These are phyloP conservation scores for Jamesozyma spencerorum DNA, from an alignment of 805 yeast species.

Conservation along the genomic window DNA sequence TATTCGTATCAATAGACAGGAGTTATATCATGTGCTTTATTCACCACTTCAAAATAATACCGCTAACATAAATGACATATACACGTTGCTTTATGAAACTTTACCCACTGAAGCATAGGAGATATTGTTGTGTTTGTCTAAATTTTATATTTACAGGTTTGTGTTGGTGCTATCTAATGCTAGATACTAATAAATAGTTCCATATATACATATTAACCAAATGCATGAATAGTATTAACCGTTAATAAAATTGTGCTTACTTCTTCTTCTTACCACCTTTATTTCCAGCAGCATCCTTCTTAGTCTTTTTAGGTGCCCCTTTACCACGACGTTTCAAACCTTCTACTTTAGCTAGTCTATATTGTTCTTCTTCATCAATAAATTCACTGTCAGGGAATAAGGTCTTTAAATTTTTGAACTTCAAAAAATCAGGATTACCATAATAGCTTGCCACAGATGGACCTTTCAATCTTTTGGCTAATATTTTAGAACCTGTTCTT, in stretches of 20 bases:
- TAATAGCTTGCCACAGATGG: slow-evolving; percentile 62
- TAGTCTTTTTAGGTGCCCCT: slow-evolving; percentile 76
- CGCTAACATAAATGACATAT: slow-evolving; percentile 16
- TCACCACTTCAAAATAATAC: slow-evolving; percentile 42
- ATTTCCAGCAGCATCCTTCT: slow-evolving; percentile 31
- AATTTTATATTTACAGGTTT: slow-evolving; percentile 1
- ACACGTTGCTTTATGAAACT: not conserved
- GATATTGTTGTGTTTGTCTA: not conserved
- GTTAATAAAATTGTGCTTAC: not conserved
- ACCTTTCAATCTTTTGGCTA: slow-evolving; percentile 62
- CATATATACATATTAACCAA: not conserved
- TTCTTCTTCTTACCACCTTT: slow-evolving; percentile 33
- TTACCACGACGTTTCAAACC: slow-evolving; percentile 76
- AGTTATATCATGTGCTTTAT: slow-evolving; percentile 42
- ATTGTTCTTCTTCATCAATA: slow-evolving; percentile 59
- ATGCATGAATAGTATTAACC: slow-evolving; percentile 1
- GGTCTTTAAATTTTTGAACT: slow-evolving; percentile 48
- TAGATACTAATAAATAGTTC: not conserved
- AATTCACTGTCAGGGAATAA: slow-evolving; percentile 43
- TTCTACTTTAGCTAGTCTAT: slow-evolving; percentile 55
- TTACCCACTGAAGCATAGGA: not conserved
- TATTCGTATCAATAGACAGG: slow-evolving; percentile 38
- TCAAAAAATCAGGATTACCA: slow-evolving; percentile 63
- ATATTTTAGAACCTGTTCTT: slow-evolving; percentile 67
- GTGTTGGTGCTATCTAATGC: not conserved